Percentiles rank a stretch among this genome's conserved stretches.
Conservation (phyloP, 2,329 filamentous ascomycete genomes). For the Trichoderma breve region DNA sequence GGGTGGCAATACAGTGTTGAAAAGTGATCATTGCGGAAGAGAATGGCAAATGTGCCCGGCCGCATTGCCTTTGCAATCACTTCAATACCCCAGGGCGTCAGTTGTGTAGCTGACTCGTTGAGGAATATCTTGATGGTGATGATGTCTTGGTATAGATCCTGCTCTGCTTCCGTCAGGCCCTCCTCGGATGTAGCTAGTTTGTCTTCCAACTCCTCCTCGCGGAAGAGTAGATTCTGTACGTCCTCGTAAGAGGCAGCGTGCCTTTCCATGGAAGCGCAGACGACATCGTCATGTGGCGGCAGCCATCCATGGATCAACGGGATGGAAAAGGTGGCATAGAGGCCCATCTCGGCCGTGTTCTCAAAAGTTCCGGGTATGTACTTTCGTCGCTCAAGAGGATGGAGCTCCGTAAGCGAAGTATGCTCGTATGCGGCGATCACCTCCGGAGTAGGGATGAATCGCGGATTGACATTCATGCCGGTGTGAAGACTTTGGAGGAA, state of each 20-base stretch:
- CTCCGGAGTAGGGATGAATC: conserved; percentile 65
- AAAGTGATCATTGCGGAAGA: conserved; percentile 98
- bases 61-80: conserved; percentile 67
- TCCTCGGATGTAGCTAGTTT: conserved; percentile 53
- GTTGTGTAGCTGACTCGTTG: conserved; percentile 75
- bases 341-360: conserved; percentile 79
- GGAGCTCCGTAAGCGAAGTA: conserved; percentile 52
- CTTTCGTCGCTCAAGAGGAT: conserved; percentile 49
- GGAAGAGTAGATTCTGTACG: conserved; percentile 82
- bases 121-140: conserved; percentile 81
- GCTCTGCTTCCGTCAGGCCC: conserved; percentile 69
- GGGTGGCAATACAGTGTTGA: conserved; percentile 91
- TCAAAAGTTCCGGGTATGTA: conserved; percentile 73
- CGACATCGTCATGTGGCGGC: conserved; percentile 64
- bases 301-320: conserved; percentile 94
- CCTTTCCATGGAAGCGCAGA: conserved; percentile 67
- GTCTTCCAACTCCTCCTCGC: conserved; percentile 82
- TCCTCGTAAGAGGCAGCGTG: conserved; percentile 87
- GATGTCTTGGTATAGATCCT: conserved; percentile 79
- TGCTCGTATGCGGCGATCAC: conserved; percentile 47
- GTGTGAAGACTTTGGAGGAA: conserved; percentile 89
- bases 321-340: conserved; percentile 86
- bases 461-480: conserved; percentile 97
- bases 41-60: conserved; percentile 79
- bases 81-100: conserved; percentile 78